Conservation (phyloP, 371 early-diverging fungal species). For the Umbelopsis sp. region DNA sequence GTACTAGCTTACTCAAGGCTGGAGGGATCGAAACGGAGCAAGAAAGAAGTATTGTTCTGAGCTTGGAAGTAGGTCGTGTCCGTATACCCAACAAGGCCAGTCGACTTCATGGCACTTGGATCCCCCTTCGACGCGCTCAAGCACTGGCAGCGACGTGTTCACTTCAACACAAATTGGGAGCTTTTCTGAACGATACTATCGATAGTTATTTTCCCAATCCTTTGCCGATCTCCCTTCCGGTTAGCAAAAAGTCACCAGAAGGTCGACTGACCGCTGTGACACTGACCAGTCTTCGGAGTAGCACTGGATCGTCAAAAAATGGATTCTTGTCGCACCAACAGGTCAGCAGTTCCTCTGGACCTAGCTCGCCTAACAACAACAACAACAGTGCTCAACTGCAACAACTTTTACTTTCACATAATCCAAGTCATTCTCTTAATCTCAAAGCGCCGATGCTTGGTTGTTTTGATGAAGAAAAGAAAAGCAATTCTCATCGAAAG, state of each 20-base stretch:
- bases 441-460: constrained; percentile 40
- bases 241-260: constrained; percentile 32
- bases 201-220: constrained; percentile 76
- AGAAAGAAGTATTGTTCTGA: constrained; percentile 85
- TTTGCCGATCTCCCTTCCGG: constrained; percentile 56
- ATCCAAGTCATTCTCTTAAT: constrained; percentile 39
- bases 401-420: constrained; percentile 34
- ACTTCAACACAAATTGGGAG: constrained; percentile 74
- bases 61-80: constrained; percentile 82
- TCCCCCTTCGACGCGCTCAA: constrained; percentile 84
- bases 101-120: constrained; percentile 87
- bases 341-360: constrained; percentile 4
- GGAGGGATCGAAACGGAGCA: constrained; percentile 88
- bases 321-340: constrained; percentile 23
- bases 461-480: constrained; percentile 29
- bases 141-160: constrained; percentile 86
- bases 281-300: constrained; percentile 37
- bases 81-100: constrained; percentile 76
- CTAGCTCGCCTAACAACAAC: constrained; percentile 7
- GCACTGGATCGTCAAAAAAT: constrained; percentile 25
- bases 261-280: constrained; percentile 38
- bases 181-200: constrained; percentile 78
- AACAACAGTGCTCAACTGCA: constrained; percentile 38
- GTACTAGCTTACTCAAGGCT: constrained; percentile 79
- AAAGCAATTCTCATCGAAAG: constrained; percentile 12